These are phyloP conservation scores for Cyanidioschyzon merolae DNA, from an alignment of 23 red algal genomes.

Conservation along the genomic window DNA sequence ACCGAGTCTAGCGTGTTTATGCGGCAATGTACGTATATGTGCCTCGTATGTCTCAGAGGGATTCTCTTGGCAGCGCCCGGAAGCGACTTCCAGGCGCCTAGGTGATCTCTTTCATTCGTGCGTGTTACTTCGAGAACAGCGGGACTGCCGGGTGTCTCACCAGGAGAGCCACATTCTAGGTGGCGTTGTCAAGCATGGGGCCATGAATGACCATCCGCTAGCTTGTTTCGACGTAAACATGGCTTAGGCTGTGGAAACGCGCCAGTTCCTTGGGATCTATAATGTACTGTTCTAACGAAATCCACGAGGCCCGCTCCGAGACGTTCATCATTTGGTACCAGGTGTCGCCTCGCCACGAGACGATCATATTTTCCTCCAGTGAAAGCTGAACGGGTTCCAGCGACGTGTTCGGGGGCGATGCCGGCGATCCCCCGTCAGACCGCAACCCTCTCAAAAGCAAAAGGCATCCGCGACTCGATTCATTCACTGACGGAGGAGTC, in stretches of 20 bases:
- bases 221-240: too few relatives aligned
- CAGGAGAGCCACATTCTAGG: too few relatives aligned
- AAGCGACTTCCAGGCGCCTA: too few relatives aligned
- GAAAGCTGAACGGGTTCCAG: background rate
- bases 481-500: background rate
- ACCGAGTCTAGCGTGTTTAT: too few relatives aligned
- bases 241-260: background rate
- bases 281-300: background rate
- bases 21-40: too few relatives aligned
- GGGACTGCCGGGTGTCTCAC: too few relatives aligned
- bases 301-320: background rate
- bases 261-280: background rate
- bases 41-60: too few relatives aligned
- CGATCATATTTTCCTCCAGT: background rate
- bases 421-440: background rate
- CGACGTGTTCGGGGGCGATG: background rate
- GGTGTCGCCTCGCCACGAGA: conserved; percentile 1
- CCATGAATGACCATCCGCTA: too few relatives aligned
- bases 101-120: too few relatives aligned
- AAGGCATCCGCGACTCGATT: background rate
- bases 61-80: too few relatives aligned
- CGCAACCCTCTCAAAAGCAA: background rate
- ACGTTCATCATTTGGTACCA: background rate
- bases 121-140: too few relatives aligned
- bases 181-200: too few relatives aligned